Percentiles rank a stretch among this genome's conserved stretches.
Evolutionary conservation across 2,329 filamentous ascomycete genomes (phyloP).

Genomic region (Penicillium sp.): DNA sequence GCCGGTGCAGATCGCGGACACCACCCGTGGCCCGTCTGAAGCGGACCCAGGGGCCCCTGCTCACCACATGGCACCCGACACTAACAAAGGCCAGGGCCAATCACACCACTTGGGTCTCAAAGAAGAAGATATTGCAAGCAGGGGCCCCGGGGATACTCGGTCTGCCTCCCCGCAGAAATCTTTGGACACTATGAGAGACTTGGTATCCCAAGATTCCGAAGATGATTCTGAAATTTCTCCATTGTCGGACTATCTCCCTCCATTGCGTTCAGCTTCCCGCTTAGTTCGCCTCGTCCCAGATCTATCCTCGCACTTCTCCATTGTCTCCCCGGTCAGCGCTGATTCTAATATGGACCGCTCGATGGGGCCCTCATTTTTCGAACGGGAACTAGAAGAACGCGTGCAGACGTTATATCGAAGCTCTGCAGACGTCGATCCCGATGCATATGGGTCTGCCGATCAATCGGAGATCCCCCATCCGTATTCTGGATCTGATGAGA

Average conservation of each 20-base stretch:
- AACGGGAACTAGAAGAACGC: constrained; percentile 14
- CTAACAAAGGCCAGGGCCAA: background rate
- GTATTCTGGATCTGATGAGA: constrained; percentile 22
- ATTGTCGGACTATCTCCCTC: constrained; percentile 14
- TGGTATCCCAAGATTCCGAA: constrained; percentile 13
- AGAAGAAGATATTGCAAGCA: background rate
- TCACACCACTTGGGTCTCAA: background rate
- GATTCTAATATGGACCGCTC: constrained; percentile 7
- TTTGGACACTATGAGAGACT: constrained; percentile 10
- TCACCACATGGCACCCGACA: background rate
- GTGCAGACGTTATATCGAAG: constrained; percentile 13
- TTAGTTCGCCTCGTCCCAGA: constrained; percentile 27
- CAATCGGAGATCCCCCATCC: background rate
- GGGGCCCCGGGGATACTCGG: constrained; percentile 1
- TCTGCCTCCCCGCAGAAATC: constrained; percentile 9
- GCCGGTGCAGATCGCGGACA: background rate
- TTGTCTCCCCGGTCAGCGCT: constrained; percentile 20
- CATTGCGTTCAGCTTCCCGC: constrained; percentile 9
- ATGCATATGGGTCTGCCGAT: background rate
- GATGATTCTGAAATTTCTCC: constrained; percentile 23
- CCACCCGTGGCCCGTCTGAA: background rate
- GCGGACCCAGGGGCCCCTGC: background rate
- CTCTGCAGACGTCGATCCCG: background rate
- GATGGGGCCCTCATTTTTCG: constrained; percentile 3
- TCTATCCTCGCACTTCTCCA: constrained; percentile 21